Evolutionary conservation across 73 alveolate genomes (phyloP), one percentile per base, ranked within the genome.

Genomic region (Halteria grandinella): DNA sequence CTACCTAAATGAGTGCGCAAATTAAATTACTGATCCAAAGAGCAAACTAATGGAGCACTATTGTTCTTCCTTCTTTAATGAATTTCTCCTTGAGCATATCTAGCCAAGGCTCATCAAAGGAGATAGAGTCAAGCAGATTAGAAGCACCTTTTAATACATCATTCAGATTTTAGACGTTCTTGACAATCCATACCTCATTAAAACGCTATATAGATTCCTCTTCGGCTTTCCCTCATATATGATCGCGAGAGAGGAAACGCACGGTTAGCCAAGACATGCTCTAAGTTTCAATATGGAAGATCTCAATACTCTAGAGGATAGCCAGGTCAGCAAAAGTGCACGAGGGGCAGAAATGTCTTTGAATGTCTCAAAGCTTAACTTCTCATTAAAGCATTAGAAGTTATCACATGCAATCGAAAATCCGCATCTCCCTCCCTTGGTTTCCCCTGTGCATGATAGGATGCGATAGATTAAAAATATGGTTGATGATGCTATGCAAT

Each of bases 401-500:
- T 66, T 66, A 11, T 45, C 54, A 23, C 47, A 44, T 66, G 80
- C 80, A 1, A 66, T 66, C 12, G 47, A 66, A 28, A 66, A 66
- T 27, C 80, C 80, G 3, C 32, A 25, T 28, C 21, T 47, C 69
- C 66, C 47, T 7, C 80, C 80, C 2, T 23, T 66, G 28, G 41
- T 7, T 20, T 66, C 80, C 1, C 80, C 80, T 6, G 15, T 60
- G 5, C 64, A 41, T 20, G 23, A 66, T 45, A 66, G 47, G 45
- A 52, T 36, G 32, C 69, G 53, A 1, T 45, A 57, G 51, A 66
- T 66, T 54, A 66, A 66, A 18, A 66, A 66, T 25, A 41, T 66
- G 7, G 47, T 66, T 14, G 80, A 66, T 66, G 29, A 18, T 18
- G 80, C 47, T 18, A 66, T 66, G 80, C 69, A 66, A 44, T 66